Evolutionary conservation across 2,329 filamentous ascomycete species (phyloP).

Genomic region (Endothia cerciana): DNA sequence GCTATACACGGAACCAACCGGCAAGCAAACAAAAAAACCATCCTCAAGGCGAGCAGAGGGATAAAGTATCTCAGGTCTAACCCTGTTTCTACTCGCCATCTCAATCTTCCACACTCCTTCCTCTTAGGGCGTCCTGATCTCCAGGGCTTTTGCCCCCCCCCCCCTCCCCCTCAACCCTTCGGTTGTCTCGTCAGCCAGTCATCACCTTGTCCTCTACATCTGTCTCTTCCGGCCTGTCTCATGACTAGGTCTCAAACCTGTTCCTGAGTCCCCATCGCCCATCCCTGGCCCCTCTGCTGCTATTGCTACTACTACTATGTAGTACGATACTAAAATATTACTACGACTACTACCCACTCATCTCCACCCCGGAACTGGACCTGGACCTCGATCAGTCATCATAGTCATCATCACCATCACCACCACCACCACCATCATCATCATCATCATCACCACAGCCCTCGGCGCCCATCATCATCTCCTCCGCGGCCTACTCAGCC

Average conservation of each 20-base stretch:
- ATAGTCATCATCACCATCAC: neutral
- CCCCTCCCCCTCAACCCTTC: no score
- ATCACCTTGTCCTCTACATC: neutral
- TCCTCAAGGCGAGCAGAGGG: no score
- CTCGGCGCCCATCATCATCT: neutral
- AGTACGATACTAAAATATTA: neutral
- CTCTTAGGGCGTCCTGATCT: conserved; percentile 1
- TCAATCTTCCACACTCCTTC: neutral
- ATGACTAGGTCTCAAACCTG: conserved; percentile 5
- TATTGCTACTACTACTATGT: no score
- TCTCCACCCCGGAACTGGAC: neutral
- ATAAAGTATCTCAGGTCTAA: no score
- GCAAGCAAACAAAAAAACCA: no score
- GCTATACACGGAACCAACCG: no score
- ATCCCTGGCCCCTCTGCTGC: neutral
- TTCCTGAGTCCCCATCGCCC: neutral
- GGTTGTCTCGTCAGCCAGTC: neutral
- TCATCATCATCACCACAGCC: neutral
- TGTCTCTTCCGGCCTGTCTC: neutral
- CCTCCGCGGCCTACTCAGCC: neutral
- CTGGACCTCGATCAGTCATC: neutral
- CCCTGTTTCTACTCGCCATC: neutral
- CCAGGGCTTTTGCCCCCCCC: neutral
- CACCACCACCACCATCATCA: neutral
- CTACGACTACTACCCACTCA: neutral